Evolutionary conservation across 805 yeast species (phyloP).

Genomic region (Cephaloascus albidus): DNA sequence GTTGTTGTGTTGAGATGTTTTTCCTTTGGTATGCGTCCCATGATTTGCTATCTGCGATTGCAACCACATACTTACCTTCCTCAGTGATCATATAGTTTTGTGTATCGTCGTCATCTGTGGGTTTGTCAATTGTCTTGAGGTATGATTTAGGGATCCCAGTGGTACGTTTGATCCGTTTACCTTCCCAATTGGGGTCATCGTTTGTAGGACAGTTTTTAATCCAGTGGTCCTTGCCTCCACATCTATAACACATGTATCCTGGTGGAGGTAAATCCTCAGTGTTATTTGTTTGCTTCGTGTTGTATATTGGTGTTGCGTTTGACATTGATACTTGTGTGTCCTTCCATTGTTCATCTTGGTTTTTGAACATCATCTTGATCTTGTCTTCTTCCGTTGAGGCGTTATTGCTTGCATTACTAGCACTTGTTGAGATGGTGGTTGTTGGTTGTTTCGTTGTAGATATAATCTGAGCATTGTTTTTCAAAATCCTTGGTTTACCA

Average conservation of each 20-base stretch:
- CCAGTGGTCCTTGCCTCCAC: conserved; percentile 96
- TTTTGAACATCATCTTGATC: conserved; percentile 84
- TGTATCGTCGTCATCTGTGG: conserved; percentile 48
- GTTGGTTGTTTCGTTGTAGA: conserved; percentile 9
- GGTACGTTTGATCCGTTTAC: conserved; percentile 80
- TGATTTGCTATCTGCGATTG: conserved; percentile 87
- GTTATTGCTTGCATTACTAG: conserved; percentile 20
- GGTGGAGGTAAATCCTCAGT: conserved; percentile 84
- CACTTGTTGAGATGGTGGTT: conserved; percentile 5
- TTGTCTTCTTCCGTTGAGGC: conserved; percentile 73
- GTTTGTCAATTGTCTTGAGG: conserved; percentile 77
- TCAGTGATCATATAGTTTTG: conserved; percentile 79
- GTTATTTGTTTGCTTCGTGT: conserved; percentile 24
- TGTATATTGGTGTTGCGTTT: conserved; percentile 67
- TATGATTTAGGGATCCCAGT: conserved; percentile 97
- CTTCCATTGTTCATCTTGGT: conserved; percentile 91
- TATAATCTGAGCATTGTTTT: conserved; percentile 14
- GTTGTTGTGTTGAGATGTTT: conserved; percentile 37
- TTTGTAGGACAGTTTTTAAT: conserved; percentile 93
- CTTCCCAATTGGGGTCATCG: conserved; percentile 89
- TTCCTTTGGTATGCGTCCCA: conserved; percentile 84
- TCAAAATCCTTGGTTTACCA: conserved; percentile 54
- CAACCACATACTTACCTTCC: conserved; percentile 91
- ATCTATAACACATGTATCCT: conserved; percentile 90
- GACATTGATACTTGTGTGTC: conserved; percentile 90